Conservation (phyloP, 768 basidiomycete genomes). For the Kwoniella heveanensis region DNA sequence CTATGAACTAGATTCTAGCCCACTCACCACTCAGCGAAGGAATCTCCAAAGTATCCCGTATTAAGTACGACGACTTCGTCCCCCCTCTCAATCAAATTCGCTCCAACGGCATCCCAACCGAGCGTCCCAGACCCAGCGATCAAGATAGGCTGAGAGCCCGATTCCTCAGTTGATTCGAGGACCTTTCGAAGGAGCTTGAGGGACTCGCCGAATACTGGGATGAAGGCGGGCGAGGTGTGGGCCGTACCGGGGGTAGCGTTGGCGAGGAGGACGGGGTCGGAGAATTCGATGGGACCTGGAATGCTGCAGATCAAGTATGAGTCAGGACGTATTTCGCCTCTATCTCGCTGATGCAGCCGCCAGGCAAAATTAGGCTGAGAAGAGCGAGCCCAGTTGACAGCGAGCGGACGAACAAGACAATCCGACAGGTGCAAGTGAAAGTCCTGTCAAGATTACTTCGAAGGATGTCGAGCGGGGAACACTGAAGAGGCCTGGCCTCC, state of each 20-base stretch:
- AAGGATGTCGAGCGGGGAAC: too few species aligned
- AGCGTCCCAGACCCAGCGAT: constrained; percentile 93
- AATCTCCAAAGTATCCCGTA: constrained; percentile 91
- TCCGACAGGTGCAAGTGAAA: background rate
- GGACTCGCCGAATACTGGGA: constrained; percentile 83
- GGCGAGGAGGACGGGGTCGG: constrained; percentile 80
- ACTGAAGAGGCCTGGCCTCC: too few species aligned
- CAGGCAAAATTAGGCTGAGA: too few species aligned
- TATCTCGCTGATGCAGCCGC: too few species aligned
- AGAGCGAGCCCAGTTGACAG: too few species aligned
- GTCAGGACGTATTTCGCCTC: background rate
- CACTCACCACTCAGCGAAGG: constrained; percentile 79
- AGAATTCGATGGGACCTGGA: constrained; percentile 64
- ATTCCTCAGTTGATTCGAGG: constrained; percentile 66
- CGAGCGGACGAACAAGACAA: too few species aligned
- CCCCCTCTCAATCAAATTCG: constrained; percentile 72
- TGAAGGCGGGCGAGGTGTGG: constrained; percentile 85
- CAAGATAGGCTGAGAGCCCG: constrained; percentile 74
- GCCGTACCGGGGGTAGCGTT: constrained; percentile 69
- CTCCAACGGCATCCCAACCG: constrained; percentile 87
- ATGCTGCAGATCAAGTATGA: constrained; percentile 31
- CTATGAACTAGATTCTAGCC: background rate
- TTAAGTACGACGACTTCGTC: constrained; percentile 66
- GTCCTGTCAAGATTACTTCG: too few species aligned
- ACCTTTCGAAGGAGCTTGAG: constrained; percentile 83